Conservation (phyloP, 2,329 filamentous ascomycete genomes). For the Fusarium albosuccineum region DNA sequence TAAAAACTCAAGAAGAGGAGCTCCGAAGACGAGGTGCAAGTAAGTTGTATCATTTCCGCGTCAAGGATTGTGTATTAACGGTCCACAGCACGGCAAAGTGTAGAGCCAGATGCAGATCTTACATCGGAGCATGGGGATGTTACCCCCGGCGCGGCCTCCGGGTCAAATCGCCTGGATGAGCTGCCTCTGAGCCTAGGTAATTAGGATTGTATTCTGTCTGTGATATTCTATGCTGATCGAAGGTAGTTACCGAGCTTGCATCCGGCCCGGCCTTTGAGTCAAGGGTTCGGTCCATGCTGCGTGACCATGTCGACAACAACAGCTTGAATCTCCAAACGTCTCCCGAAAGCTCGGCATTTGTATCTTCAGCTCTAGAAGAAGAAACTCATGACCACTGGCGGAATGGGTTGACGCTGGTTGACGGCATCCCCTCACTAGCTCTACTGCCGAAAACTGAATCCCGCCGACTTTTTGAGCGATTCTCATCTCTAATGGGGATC, state of each 20-base stretch:
- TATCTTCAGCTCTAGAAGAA: slow-evolving; percentile 46
- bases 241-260: slow-evolving; percentile 26
- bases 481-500: slow-evolving; percentile 43
- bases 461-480: slow-evolving; percentile 37
- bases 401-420: slow-evolving; percentile 39
- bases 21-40: not conserved
- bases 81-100: not conserved
- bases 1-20: slow-evolving; percentile 34
- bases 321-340: slow-evolving; percentile 8
- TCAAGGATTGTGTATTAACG: not conserved
- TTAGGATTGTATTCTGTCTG: not conserved
- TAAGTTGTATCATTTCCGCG: not conserved
- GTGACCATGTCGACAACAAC: slow-evolving; percentile 30
- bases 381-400: slow-evolving; percentile 19
- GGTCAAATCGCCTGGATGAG: not conserved
- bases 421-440: slow-evolving; percentile 26
- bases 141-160: not conserved
- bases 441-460: slow-evolving; percentile 38
- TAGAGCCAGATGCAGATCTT: not conserved
- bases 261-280: slow-evolving; percentile 42
- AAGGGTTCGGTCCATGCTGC: slow-evolving; percentile 38
- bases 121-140: not conserved
- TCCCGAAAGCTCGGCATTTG: slow-evolving; percentile 48
- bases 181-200: slow-evolving; percentile 16
- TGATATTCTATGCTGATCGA: not conserved